Conservation (phyloP, 371 early-diverging fungal genomes). For the Actinomortierella wolfii region DNA sequence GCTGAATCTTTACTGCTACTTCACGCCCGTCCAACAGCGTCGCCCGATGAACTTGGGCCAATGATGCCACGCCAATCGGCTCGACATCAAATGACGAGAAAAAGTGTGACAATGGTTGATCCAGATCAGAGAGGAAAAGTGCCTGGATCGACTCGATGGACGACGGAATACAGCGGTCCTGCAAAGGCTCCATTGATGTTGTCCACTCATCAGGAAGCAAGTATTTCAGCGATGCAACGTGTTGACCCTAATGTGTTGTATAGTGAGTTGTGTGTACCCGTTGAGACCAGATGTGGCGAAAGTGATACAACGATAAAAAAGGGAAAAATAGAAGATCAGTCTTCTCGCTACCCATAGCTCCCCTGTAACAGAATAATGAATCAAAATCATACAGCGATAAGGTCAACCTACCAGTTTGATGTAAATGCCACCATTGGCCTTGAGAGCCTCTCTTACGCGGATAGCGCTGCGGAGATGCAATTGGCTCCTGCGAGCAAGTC, state of each 20-base stretch:
- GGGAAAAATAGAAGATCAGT: too few species aligned
- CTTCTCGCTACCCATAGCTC: too few species aligned
- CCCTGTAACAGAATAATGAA: too few species aligned
- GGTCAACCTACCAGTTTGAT: conserved; percentile 73
- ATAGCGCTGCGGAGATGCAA: conserved; percentile 62
- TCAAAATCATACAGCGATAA: too few species aligned
- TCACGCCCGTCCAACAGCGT: conserved; percentile 58
- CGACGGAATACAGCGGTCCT: conserved; percentile 85
- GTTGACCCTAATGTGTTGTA: conserved; percentile 74
- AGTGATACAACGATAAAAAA: too few species aligned
- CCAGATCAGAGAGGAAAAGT: conserved; percentile 75
- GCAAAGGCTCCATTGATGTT: conserved; percentile 80
- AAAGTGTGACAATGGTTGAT: conserved; percentile 56
- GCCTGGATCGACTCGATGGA: conserved; percentile 67
- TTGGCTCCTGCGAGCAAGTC: conserved; percentile 27
- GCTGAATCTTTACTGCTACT: conserved; percentile 94
- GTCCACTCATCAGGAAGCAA: conserved; percentile 92
- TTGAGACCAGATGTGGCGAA: too few species aligned
- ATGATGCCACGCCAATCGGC: conserved; percentile 85
- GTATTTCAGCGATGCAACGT: conserved; percentile 84
- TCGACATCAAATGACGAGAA: conserved; percentile 73
- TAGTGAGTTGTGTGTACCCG: neutral
- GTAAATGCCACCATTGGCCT: conserved; percentile 85
- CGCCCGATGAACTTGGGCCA: conserved; percentile 87
- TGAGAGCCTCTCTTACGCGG: conserved; percentile 57